phyloP scores from a whole-genome alignment of 495 filamentous ascomycete species.

The Aspergillus leporis region DNA sequence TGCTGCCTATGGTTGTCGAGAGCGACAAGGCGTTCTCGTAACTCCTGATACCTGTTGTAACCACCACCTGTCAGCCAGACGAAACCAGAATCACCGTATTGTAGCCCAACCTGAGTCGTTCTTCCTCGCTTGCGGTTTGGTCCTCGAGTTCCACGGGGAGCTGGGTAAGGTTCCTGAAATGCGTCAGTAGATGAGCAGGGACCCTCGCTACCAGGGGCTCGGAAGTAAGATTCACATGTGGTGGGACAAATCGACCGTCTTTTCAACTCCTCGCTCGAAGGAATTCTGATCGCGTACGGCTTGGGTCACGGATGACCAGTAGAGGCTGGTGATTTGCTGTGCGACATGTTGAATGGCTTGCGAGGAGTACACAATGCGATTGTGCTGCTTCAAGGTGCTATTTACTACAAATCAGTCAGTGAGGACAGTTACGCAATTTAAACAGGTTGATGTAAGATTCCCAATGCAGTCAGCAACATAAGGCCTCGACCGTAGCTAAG shows the following conservation, averaged over 20 bases:
- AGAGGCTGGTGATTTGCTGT: conserved; percentile 76
- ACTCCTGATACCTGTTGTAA: conserved; percentile 53
- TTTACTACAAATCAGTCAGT: conserved; percentile 51
- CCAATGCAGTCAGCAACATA: not conserved
- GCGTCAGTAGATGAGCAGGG: conserved; percentile 10
- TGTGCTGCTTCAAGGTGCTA: conserved; percentile 65
- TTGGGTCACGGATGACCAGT: conserved; percentile 54
- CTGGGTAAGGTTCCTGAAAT: conserved; percentile 42
- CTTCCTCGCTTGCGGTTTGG: conserved; percentile 33
- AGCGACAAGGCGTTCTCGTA: conserved; percentile 49
- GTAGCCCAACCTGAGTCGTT: conserved; percentile 33
- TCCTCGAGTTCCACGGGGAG: conserved; percentile 35
- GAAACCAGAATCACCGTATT: conserved; percentile 22
- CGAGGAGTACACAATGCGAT: conserved; percentile 68
- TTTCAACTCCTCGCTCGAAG: conserved; percentile 38
- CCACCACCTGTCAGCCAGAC: conserved; percentile 28
- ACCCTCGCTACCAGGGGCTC: not conserved
- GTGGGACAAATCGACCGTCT: conserved; percentile 46
- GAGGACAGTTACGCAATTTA: not conserved
- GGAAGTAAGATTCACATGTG: conserved; percentile 37
- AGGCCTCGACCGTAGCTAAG: not conserved
- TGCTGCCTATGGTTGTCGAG: conserved; percentile 56
- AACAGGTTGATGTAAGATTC: not conserved
- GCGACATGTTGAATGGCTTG: conserved; percentile 78
- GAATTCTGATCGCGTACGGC: conserved; percentile 44